A percentile compares a stretch with the other conserved stretches of the same genome.
phyloP scores from a whole-genome alignment of 2,329 filamentous ascomycete species.

The Xylariaceae sp. region DNA sequence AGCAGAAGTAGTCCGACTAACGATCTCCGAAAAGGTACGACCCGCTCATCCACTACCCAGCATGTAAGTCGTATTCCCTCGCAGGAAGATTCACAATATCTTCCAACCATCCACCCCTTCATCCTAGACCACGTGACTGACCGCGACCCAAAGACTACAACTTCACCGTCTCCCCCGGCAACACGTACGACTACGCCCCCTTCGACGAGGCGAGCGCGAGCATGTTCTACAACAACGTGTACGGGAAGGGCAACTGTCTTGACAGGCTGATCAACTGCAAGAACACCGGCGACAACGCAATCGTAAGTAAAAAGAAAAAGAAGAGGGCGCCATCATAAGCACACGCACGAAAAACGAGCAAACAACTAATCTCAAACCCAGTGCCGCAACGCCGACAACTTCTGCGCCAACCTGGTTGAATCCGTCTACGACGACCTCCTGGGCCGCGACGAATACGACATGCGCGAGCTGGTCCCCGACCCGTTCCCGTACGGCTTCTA shows the following conservation, averaged over 20 bases:
- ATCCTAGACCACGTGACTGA: not conserved
- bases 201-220: slow-evolving; percentile 47
- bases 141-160: slow-evolving; percentile 44
- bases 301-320: slow-evolving; percentile 26
- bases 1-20: slow-evolving; percentile 2
- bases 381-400: slow-evolving; percentile 52
- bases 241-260: slow-evolving; percentile 57
- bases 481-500: slow-evolving; percentile 56
- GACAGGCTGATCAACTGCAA: slow-evolving; percentile 55
- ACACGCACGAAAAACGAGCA: not conserved
- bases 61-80: slow-evolving; percentile 31
- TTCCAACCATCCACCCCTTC: not conserved
- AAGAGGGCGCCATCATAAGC: too few species aligned
- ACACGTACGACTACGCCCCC: slow-evolving; percentile 52
- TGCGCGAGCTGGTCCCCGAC: slow-evolving; percentile 51
- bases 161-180: slow-evolving; percentile 52
- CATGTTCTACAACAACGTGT: slow-evolving; percentile 56
- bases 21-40: slow-evolving; percentile 42
- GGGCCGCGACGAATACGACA: slow-evolving; percentile 56
- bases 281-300: slow-evolving; percentile 43
- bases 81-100: too few species aligned
- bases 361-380: not conserved
- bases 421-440: slow-evolving; percentile 47
- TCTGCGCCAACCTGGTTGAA: slow-evolving; percentile 53
- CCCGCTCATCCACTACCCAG: slow-evolving; percentile 51